phyloP scores from a whole-genome alignment of 1,284 basidiomycete species.

The Fomitiporia mediterranea region DNA sequence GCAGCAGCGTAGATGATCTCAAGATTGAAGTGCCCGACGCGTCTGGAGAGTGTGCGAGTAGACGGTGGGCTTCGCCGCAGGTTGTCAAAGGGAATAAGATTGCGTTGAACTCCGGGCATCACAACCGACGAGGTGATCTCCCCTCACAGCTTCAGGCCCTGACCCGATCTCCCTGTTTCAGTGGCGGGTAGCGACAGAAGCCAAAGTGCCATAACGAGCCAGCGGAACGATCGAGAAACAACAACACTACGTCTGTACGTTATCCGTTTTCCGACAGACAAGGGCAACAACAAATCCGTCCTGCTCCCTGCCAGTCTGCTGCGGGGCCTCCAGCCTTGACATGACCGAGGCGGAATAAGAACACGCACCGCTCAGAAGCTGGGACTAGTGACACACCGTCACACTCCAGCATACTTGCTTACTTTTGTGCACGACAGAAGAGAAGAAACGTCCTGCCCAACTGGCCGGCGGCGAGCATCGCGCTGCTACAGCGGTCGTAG shows the following conservation, averaged over 20 bases:
- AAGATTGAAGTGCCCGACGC: not conserved
- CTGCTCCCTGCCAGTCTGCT: not conserved
- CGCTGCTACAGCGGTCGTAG: conserved; percentile 1
- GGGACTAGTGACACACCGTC: not conserved
- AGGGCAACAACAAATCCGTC: no score
- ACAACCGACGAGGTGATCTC: not conserved
- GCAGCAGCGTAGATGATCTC: not conserved
- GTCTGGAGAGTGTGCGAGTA: not conserved
- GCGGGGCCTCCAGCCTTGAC: not conserved
- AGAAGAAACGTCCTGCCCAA: no score
- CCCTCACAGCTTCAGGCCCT: not conserved
- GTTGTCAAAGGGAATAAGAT: conserved; percentile 3
- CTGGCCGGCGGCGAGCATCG: not conserved
- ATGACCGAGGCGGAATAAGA: conserved; percentile 10
- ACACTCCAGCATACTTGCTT: not conserved
- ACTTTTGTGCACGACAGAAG: not conserved
- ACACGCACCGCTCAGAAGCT: conserved; percentile 1
- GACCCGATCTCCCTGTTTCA: not conserved
- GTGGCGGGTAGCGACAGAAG: not conserved
- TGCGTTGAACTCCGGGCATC: not conserved
- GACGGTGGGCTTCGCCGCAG: not conserved
- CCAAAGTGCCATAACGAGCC: not conserved
- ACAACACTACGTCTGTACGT: not conserved
- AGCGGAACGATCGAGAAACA: not conserved
- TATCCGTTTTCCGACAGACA: not conserved